Conservation (phyloP, 805 yeast species). For the Komagataella pastoris region DNA sequence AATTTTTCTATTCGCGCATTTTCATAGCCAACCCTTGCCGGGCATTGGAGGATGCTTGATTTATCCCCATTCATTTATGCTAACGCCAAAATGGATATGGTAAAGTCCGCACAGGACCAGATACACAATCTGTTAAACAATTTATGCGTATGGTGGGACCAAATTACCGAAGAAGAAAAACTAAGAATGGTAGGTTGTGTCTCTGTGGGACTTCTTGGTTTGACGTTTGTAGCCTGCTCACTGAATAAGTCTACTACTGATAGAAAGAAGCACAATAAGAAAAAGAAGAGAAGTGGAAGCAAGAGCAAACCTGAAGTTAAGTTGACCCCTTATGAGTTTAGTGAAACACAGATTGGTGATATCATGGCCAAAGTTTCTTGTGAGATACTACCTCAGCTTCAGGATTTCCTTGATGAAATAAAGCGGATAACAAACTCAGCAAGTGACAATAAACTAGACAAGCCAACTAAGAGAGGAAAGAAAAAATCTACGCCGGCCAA, state of each 20-base stretch:
- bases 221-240: background rate
- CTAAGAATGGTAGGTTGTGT: background rate
- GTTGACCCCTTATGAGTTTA: slow-evolving; percentile 8
- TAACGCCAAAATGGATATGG: background rate
- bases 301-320: background rate
- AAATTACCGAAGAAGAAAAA: background rate
- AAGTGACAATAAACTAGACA: background rate
- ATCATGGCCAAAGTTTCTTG: slow-evolving; percentile 6
- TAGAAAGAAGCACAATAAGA: slow-evolving; percentile 4
- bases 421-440: background rate
- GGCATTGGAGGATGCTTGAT: background rate
- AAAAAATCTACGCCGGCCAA: slow-evolving; percentile 1
- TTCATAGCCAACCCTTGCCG: background rate
- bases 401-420: slow-evolving; percentile 1
- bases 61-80: background rate
- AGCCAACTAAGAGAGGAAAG: background rate
- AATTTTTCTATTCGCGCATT: background rate
- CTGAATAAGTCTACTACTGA: background rate
- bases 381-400: background rate
- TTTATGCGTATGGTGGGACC: background rate
- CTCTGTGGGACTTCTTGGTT: background rate
- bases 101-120: background rate
- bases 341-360: slow-evolving; percentile 8
- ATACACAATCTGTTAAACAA: background rate
- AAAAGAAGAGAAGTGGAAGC: slow-evolving; percentile 2